Percentiles rank a stretch among this genome's conserved stretches.
phyloP scores from a whole-genome alignment of 2,329 filamentous ascomycete genomes.

The Thermothelomyces thermophilus region DNA sequence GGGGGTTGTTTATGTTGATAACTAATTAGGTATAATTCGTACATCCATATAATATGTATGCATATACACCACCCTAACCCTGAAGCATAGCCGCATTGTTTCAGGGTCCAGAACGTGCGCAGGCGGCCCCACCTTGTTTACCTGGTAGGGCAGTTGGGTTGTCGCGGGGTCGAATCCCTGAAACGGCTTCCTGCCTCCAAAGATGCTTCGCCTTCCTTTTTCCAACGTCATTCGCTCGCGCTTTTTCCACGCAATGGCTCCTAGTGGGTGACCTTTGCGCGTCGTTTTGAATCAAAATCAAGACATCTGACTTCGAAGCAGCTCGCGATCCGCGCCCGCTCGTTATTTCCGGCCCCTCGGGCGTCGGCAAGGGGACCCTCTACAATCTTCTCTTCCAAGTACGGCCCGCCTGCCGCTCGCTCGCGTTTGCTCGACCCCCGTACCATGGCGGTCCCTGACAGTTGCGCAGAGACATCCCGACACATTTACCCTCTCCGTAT shows the following conservation, averaged over 20 bases:
- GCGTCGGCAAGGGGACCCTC: constrained; percentile 76
- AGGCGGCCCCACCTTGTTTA: no score
- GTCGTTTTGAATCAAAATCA: no score
- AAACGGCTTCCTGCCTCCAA: neutral
- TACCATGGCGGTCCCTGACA: constrained; percentile 33
- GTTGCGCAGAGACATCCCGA: constrained; percentile 36
- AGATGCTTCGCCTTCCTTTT: constrained; percentile 16
- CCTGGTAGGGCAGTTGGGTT: no score
- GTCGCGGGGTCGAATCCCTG: no score
- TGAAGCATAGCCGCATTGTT: no score
- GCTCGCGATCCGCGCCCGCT: constrained; percentile 52
- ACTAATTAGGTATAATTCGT: no score
- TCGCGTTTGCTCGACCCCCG: neutral
- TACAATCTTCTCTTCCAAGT: constrained; percentile 60
- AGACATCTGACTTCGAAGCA: neutral
- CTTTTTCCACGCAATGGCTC: constrained; percentile 17
- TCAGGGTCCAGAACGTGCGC: no score
- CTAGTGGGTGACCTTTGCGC: constrained; percentile 7
- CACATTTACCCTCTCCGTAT: constrained; percentile 50
- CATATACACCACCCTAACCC: no score
- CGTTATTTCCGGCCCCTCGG: constrained; percentile 73
- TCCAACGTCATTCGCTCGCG: constrained; percentile 13
- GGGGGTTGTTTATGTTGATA: no score
- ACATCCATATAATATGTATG: no score
- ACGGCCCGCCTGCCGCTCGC: neutral